phyloP scores from a whole-genome alignment of 345 rosid genomes.

The Viola odorata region DNA sequence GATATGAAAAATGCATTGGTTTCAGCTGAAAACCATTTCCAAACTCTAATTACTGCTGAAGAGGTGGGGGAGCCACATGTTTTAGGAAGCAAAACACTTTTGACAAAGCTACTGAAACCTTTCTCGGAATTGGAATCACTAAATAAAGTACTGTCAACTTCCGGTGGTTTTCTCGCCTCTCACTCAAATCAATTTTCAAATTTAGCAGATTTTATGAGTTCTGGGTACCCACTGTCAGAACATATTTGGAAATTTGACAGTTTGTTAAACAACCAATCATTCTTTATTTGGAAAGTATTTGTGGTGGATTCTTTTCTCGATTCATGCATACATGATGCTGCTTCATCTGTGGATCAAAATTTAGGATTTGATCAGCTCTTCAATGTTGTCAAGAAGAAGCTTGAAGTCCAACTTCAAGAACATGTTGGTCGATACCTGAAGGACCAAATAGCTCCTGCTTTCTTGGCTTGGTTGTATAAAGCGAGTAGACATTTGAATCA shows the following conservation, averaged over 20 bases:
- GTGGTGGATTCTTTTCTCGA: conserved; percentile 75
- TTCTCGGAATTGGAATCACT: conserved; percentile 61
- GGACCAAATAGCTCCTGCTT: conserved; percentile 52
- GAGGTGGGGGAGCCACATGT: conserved; percentile 40
- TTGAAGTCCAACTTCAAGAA: conserved; percentile 67
- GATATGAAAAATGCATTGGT: conserved; percentile 50
- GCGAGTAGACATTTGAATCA: conserved; percentile 39
- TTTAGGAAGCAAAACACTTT: conserved; percentile 51
- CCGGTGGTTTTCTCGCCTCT: conserved; percentile 35
- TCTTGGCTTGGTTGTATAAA: conserved; percentile 56
- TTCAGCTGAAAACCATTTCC: conserved; percentile 57
- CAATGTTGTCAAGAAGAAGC: conserved; percentile 64
- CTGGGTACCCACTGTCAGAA: conserved; percentile 55
- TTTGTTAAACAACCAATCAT: conserved; percentile 48
- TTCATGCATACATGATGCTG: conserved; percentile 71
- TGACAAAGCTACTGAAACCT: conserved; percentile 50
- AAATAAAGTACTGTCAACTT: conserved; percentile 45
- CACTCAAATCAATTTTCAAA: conserved; percentile 35
- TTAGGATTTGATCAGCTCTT: conserved; percentile 85
- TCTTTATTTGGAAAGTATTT: conserved; percentile 83
- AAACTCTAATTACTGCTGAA: conserved; percentile 44
- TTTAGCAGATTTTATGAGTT: conserved; percentile 41
- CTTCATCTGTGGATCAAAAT: conserved; percentile 63
- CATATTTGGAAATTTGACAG: conserved; percentile 64
- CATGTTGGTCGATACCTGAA: conserved; percentile 54